Base-by-base conservation (phyloP, 2,329 filamentous ascomycete species). In the Escovopsis sp. region DNA sequence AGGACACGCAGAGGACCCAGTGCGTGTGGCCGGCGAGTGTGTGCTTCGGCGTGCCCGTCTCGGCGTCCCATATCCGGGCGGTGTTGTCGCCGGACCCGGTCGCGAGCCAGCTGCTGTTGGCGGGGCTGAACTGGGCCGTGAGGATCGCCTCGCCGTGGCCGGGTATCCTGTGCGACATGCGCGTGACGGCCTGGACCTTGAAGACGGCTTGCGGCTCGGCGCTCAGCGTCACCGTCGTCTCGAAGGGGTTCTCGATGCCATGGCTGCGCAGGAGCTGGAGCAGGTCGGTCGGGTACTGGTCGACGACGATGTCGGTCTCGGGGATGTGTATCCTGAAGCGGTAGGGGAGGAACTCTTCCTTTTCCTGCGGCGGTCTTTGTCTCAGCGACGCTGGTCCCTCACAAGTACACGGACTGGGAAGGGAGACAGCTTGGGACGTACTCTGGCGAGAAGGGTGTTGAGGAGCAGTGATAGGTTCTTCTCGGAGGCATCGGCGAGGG, bases 61-160 rank as follows among this genome's bases (percentile, higher is more conserved):
- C 85, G 39, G 86, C 88, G 54, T 98, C 88, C 86, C 86, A 95
- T 64, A 96, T 81, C 43, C 89, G 70, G 0, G 88, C 89, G 2
- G 88, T 95, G 51, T 82, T 82, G 56, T 98, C 91, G 37, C 91
- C 91, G 46, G 82, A 86, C 1, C 89, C 91, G 2, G 85, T 94
- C 0, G 87, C 88, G 60, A 95, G 72, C 44, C 80, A 72, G 10
- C 78, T 77, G 24, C 84, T 89, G 7, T 74, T 78, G 32, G 74
- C 72, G 0, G 89, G 89, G 1, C 84, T 91, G 60, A 95, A 96
- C 33, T 88, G 79, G 2, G 84, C 81, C 27, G 84, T 76, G 16
- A 96, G 69, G 51, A 96, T 96, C 3, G 88, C 80, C 59, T 94
- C 84, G 33, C 87, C 88, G 61, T 98, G 91, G 11, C 91, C 91